These are phyloP conservation scores for Ogataea ramenticola DNA, from an alignment of 805 yeast species.

Conservation along the genomic window DNA sequence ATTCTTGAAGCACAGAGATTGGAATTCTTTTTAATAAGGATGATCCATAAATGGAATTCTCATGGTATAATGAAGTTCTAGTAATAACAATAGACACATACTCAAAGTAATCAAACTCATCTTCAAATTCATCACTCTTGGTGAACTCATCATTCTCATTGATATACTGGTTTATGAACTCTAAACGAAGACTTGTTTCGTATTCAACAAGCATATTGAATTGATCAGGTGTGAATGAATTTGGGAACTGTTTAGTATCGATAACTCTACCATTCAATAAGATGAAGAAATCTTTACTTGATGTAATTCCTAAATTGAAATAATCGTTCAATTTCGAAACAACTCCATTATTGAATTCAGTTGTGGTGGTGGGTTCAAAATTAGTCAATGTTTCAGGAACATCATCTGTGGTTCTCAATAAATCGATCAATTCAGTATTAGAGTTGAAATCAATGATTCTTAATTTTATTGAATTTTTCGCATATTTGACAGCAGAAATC, in stretches of 20 bases:
- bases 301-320: conserved; percentile 3
- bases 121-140: conserved; percentile 3
- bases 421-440: background rate
- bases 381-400: background rate
- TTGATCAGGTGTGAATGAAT: conserved; percentile 14
- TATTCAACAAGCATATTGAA: conserved; percentile 34
- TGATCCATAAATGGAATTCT: conserved; percentile 15
- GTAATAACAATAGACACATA: conserved; percentile 13
- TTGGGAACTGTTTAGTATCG: conserved; percentile 24
- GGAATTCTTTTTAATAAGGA: background rate
- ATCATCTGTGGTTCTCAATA: conserved; percentile 2
- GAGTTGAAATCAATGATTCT: conserved; percentile 11
- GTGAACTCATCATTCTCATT: conserved; percentile 1
- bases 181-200: conserved; percentile 41
- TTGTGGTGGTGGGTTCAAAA: background rate
- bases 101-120: conserved; percentile 16
- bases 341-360: too few species aligned
- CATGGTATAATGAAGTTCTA: conserved; percentile 18
- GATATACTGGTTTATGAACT: conserved; percentile 4
- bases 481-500: conserved; percentile 23
- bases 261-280: conserved; percentile 50
- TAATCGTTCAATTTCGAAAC: too few species aligned
- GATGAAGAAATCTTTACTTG: conserved; percentile 26
- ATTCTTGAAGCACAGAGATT: background rate
- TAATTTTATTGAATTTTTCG: conserved; percentile 7